Conservation (phyloP, 2,329 filamentous ascomycete genomes). For the Biscogniauxia sp. region DNA sequence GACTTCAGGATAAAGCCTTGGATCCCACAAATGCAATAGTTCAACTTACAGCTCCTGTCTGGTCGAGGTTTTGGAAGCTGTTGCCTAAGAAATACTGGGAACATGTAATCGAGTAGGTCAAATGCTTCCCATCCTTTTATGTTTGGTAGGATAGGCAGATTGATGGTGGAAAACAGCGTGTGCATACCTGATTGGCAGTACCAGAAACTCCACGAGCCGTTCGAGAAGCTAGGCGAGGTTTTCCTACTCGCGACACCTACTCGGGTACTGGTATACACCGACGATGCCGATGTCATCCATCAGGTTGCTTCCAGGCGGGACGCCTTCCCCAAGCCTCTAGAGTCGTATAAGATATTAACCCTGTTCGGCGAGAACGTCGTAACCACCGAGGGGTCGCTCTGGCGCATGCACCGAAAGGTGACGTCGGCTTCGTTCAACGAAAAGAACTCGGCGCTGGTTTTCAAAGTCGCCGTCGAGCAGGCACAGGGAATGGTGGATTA, state of each 20-base stretch:
- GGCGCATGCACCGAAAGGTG: constrained; percentile 72
- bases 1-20: constrained; percentile 38
- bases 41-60: constrained; percentile 53
- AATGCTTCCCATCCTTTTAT: background rate
- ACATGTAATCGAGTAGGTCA: constrained; percentile 57
- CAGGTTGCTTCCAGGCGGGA: constrained; percentile 66
- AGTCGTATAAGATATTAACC: constrained; percentile 57
- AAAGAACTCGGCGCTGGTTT: constrained; percentile 68
- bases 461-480: constrained; percentile 60
- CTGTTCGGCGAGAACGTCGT: constrained; percentile 72
- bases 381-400: constrained; percentile 64
- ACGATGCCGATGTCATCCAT: constrained; percentile 62
- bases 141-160: background rate
- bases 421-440: constrained; percentile 73
- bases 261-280: constrained; percentile 52
- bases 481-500: constrained; percentile 58
- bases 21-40: constrained; percentile 52
- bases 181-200: constrained; percentile 60
- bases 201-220: constrained; percentile 52
- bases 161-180: constrained; percentile 12
- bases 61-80: constrained; percentile 52
- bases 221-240: constrained; percentile 58
- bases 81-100: constrained; percentile 54
- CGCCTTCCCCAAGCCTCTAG: constrained; percentile 68
- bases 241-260: constrained; percentile 62